phyloP scores from a whole-genome alignment of 257 asterid genomes.

The Nicotiana tomentosiformis region DNA sequence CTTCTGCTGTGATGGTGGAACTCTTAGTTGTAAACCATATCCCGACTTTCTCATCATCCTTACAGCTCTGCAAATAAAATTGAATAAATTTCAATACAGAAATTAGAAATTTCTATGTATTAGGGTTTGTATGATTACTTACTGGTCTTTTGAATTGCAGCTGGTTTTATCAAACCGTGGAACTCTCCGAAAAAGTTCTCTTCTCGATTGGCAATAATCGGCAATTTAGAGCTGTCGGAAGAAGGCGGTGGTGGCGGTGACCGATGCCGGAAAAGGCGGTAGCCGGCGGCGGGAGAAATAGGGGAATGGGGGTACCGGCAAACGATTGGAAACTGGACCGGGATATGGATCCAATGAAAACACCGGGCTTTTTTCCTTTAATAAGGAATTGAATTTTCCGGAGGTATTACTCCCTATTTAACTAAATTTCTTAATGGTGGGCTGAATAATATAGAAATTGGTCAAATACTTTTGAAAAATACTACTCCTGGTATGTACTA shows the following conservation, averaged over 20 bases:
- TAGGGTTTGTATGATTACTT: not conserved
- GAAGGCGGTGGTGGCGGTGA: not conserved
- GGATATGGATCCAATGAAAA: not conserved
- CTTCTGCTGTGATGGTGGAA: constrained; percentile 57
- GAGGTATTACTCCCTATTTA: too few species aligned
- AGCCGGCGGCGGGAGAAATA: not conserved
- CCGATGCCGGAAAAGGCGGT: not conserved
- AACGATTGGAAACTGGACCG: not conserved
- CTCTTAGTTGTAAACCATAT: constrained; percentile 84
- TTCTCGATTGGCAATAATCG: not conserved
- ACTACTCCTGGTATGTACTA: too few species aligned
- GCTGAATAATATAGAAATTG: too few species aligned
- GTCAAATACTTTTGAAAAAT: too few species aligned
- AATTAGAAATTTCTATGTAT: not conserved
- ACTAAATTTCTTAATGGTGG: too few species aligned
- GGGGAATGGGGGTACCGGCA: not conserved
- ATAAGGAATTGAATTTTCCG: not conserved
- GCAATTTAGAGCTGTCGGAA: not conserved
- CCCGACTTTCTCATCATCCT: constrained; percentile 35
- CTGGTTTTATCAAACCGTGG: not conserved
- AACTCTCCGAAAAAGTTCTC: not conserved
- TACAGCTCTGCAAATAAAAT: too few species aligned
- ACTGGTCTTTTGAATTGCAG: not conserved
- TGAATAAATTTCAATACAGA: not conserved
- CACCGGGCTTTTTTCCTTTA: not conserved